Evolutionary conservation across 2,329 filamentous ascomycete species (phyloP).

Genomic region (Podosphaera fusca): DNA sequence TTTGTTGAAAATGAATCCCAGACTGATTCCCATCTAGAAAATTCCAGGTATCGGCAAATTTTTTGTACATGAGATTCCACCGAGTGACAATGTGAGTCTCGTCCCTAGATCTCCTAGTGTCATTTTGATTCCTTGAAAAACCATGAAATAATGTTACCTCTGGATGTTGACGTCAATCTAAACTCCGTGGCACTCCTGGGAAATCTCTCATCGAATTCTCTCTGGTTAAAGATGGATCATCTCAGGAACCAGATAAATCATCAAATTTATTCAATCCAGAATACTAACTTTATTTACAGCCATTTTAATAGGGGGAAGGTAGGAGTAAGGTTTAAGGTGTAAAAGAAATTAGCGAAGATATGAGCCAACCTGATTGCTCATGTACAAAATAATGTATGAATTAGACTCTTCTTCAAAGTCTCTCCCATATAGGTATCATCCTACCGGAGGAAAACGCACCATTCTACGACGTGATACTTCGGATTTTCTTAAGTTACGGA

Average conservation of each 20-base stretch:
- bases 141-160: background rate
- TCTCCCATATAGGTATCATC: too few relatives aligned
- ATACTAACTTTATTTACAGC: slow-evolving; percentile 3
- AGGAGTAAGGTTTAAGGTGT: too few relatives aligned
- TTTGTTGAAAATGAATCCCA: background rate
- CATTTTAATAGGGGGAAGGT: slow-evolving; percentile 2
- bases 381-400: too few relatives aligned
- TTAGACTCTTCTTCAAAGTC: too few relatives aligned
- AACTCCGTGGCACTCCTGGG: background rate
- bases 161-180: background rate
- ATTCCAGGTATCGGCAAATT: slow-evolving; percentile 28
- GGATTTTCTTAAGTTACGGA: too few relatives aligned
- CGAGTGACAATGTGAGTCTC: slow-evolving; percentile 38
- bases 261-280: background rate
- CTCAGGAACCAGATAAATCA: background rate
- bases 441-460: too few relatives aligned
- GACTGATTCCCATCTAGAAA: slow-evolving; percentile 20
- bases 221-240: background rate
- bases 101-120: background rate
- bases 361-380: too few relatives aligned
- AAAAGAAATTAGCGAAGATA: too few relatives aligned
- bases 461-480: too few relatives aligned
- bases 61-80: slow-evolving; percentile 30
- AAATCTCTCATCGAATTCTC: background rate
- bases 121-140: background rate